phyloP scores from a whole-genome alignment of 202 grass and related monocot species.

The Musa balbisiana region DNA sequence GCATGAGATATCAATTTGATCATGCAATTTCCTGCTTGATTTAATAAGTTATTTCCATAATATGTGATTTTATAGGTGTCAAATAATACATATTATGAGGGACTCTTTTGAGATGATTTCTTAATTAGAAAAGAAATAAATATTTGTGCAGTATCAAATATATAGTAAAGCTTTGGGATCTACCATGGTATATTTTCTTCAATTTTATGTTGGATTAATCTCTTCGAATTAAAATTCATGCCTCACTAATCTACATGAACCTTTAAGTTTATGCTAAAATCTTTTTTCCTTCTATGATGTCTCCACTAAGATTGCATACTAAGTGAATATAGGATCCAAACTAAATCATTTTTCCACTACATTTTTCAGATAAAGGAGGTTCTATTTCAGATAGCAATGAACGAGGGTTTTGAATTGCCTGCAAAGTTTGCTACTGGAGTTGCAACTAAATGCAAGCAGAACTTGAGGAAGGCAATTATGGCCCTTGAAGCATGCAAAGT shows the following conservation, averaged over 20 bases:
- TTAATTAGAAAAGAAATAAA: no score
- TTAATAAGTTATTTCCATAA: background rate
- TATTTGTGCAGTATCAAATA: no score
- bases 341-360: background rate
- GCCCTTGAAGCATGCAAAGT: slow-evolving; percentile 64
- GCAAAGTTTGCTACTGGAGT: slow-evolving; percentile 44
- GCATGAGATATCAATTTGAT: background rate
- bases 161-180: no score
- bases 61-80: background rate
- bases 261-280: no score
- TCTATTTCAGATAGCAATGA: slow-evolving; percentile 50
- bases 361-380: slow-evolving; percentile 42
- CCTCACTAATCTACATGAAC: no score
- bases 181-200: no score
- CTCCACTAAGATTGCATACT: background rate
- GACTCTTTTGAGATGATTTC: no score
- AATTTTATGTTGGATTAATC: no score
- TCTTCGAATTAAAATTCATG: no score
- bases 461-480: slow-evolving; percentile 59
- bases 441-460: slow-evolving; percentile 45
- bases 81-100: slow-evolving; percentile 3
- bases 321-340: background rate
- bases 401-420: slow-evolving; percentile 47
- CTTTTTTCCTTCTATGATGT: no score
- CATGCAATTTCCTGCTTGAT: background rate